Evolutionary conservation across 2,329 filamentous ascomycete genomes (phyloP).

Genomic region (Alternaria hordeiaustralica): DNA sequence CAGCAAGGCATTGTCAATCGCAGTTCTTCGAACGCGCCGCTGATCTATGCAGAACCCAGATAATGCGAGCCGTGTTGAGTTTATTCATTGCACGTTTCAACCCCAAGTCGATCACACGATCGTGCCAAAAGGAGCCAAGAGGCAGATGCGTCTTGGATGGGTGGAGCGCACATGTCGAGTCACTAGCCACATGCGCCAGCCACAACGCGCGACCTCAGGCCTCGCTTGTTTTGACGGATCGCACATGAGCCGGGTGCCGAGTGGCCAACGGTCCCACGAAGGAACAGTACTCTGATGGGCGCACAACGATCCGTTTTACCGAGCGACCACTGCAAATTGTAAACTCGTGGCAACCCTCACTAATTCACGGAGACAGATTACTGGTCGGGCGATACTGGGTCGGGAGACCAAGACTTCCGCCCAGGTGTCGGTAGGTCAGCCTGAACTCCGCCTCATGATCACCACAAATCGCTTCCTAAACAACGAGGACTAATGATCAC

Average conservation of each 20-base stretch:
- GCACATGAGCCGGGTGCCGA: conserved; percentile 1
- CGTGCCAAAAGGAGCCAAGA: conserved; percentile 2
- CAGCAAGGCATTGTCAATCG: background rate
- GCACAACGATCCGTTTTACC: background rate
- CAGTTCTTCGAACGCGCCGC: background rate
- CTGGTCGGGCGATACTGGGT: conserved; percentile 4
- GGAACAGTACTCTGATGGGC: background rate
- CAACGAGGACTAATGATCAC: conserved; percentile 3
- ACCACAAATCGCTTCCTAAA: conserved; percentile 1
- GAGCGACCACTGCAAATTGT: background rate
- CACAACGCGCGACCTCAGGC: background rate
- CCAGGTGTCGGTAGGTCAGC: conserved; percentile 1
- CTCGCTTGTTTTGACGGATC: background rate
- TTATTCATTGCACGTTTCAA: background rate
- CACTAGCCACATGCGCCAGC: background rate
- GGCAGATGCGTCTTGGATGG: background rate
- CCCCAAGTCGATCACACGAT: background rate
- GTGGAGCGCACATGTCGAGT: background rate
- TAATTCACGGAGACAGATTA: conserved; percentile 9
- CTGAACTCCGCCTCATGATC: conserved; percentile 22
- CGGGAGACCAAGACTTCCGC: conserved; percentile 1
- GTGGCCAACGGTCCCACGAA: background rate
- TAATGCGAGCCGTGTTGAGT: background rate
- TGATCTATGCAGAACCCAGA: background rate
- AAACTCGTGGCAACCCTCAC: background rate